Percentiles rank a stretch among this genome's conserved stretches.
phyloP scores from a whole-genome alignment of 805 yeast genomes.

The Cyberlindnera petersonii region DNA sequence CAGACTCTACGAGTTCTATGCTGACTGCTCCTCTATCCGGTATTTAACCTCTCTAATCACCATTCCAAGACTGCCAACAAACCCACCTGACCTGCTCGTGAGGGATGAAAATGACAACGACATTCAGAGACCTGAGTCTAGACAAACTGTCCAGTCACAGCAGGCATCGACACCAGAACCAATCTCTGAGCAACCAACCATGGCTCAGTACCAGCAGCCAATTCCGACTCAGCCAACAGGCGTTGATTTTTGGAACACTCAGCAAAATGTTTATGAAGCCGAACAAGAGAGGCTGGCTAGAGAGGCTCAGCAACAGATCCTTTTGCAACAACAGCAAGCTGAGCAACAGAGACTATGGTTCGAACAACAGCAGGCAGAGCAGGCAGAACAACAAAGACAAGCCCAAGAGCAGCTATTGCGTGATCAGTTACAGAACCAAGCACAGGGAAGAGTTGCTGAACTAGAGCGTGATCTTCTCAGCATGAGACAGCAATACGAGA shows the following conservation, averaged over 20 bases:
- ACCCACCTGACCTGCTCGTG: conserved; percentile 32
- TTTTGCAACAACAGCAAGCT: conserved; percentile 64
- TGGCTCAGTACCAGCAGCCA: conserved; percentile 34
- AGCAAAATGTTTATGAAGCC: conserved; percentile 50
- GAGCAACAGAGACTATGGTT: conserved; percentile 62
- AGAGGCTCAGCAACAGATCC: conserved; percentile 60
- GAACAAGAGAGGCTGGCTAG: conserved; percentile 59
- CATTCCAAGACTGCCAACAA: conserved; percentile 52
- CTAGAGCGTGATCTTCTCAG: conserved; percentile 76
- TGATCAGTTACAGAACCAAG: conserved; percentile 67
- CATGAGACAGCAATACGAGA: conserved; percentile 77
- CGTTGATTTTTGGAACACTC: conserved; percentile 40
- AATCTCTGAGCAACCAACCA: conserved; percentile 45
- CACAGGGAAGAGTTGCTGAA: conserved; percentile 75
- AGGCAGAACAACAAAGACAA: conserved; percentile 60
- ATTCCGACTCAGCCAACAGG: conserved; percentile 54
- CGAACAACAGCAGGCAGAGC: conserved; percentile 71
- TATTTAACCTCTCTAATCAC: conserved; percentile 77
- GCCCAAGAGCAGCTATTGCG: conserved; percentile 68
- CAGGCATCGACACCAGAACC: conserved; percentile 31
- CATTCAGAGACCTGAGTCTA: conserved; percentile 22
- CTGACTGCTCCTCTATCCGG: conserved; percentile 83
- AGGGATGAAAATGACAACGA: conserved; percentile 26
- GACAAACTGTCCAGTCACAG: conserved; percentile 18
- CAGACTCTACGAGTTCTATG: conserved; percentile 75